phyloP scores from a whole-genome alignment of 2,329 filamentous ascomycete species.

The Aspergillus sp. region DNA sequence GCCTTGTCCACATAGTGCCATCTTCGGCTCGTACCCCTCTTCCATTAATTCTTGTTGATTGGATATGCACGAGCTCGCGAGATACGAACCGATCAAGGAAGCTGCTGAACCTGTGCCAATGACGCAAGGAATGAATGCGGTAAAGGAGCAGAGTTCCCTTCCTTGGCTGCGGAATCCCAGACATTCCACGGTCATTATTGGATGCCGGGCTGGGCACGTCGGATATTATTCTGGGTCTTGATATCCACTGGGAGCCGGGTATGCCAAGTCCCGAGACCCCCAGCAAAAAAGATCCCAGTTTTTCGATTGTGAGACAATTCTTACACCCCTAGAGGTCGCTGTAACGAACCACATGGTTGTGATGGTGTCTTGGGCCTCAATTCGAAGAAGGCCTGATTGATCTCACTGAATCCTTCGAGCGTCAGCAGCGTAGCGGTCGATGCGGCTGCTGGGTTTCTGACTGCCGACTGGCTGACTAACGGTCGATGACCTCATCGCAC shows the following conservation, averaged over 20 bases:
- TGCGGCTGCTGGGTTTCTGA: too few species aligned
- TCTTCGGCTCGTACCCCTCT: too few species aligned
- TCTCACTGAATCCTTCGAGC: too few species aligned
- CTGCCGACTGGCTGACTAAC: not conserved
- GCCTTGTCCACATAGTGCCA: too few species aligned
- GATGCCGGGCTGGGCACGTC: slow-evolving; percentile 3
- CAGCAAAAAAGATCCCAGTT: not conserved
- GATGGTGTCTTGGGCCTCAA: too few species aligned
- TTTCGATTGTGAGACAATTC: not conserved
- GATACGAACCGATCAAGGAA: too few species aligned
- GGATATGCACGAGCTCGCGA: too few species aligned
- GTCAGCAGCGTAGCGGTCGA: too few species aligned
- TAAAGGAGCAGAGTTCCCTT: not conserved
- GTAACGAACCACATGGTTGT: too few species aligned
- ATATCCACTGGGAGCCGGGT: not conserved
- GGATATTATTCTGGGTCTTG: slow-evolving; percentile 11
- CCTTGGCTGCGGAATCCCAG: not conserved
- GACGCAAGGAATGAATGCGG: slow-evolving; percentile 7
- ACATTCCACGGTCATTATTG: slow-evolving; percentile 1
- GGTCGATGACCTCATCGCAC: not conserved
- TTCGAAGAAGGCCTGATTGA: too few species aligned
- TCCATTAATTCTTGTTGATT: too few species aligned
- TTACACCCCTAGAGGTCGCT: not conserved
- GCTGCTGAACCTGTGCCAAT: not conserved
- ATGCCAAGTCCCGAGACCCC: not conserved